A percentile compares a stretch with the other conserved stretches of the same genome.
phyloP scores from a whole-genome alignment of 441 rosid species.

The Melastoma candidum region DNA sequence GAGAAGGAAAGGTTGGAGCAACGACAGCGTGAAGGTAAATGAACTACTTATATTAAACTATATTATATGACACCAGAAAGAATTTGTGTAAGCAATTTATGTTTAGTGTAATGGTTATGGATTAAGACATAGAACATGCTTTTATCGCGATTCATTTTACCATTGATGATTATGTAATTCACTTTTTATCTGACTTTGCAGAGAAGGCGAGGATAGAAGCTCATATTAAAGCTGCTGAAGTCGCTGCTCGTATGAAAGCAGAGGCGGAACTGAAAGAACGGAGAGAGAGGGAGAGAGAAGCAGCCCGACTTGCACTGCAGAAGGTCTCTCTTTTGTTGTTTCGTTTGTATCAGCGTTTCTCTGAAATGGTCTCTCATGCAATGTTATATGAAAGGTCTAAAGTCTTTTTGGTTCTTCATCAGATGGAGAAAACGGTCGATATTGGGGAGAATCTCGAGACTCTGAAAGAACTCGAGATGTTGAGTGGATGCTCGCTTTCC shows the following conservation, averaged over 20 bases:
- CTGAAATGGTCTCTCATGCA: not conserved
- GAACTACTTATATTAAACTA: not conserved
- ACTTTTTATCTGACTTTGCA: constrained; percentile 19
- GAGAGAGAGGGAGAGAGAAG: constrained; percentile 55
- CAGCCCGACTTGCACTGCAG: constrained; percentile 50
- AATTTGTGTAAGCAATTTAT: not conserved
- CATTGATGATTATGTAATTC: not conserved
- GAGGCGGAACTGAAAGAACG: constrained; percentile 45
- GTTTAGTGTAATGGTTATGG: not conserved
- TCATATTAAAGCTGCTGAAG: constrained; percentile 52
- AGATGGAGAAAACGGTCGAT: constrained; percentile 59
- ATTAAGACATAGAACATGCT: not conserved
- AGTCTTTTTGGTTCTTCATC: not conserved
- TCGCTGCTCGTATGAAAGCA: constrained; percentile 39
- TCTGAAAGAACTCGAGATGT: constrained; percentile 44
- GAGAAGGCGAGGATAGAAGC: constrained; percentile 67
- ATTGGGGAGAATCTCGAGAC: constrained; percentile 41
- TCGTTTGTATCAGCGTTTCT: not conserved
- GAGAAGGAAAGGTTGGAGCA: constrained; percentile 68
- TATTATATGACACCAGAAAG: not conserved
- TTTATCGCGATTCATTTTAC: not conserved
- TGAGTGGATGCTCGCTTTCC: constrained; percentile 35
- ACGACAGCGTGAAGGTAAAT: constrained; percentile 65
- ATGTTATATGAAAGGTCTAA: not conserved
- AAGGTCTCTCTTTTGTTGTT: constrained; percentile 24